phyloP scores from a whole-genome alignment of 495 filamentous ascomycete genomes.

The Bathelium albidoporum region DNA sequence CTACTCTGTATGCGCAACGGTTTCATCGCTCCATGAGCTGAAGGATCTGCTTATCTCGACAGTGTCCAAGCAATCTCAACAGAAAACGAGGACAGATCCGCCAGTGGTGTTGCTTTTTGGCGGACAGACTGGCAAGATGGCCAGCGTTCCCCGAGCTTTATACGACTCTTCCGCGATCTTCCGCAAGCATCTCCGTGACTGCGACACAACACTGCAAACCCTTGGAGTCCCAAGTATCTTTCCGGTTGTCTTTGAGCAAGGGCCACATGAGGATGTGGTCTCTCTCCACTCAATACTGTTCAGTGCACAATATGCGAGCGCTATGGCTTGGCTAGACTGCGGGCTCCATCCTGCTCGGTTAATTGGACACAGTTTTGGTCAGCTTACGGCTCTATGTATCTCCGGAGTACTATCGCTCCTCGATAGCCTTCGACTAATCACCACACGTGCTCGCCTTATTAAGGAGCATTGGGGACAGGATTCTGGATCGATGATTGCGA shows the following conservation, averaged over 20 bases:
- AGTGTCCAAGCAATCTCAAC: too few species aligned
- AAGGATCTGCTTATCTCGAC: too few species aligned
- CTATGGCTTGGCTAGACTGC: constrained; percentile 37
- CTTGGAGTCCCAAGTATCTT: not conserved
- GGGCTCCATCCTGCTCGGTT: constrained; percentile 31
- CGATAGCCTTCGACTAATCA: constrained; percentile 20
- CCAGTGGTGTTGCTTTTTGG: too few species aligned
- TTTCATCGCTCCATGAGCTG: too few species aligned
- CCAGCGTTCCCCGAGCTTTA: too few species aligned
- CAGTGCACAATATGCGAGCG: constrained; percentile 38
- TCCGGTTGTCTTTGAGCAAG: not conserved
- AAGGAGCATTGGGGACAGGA: not conserved
- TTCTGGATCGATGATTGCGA: not conserved
- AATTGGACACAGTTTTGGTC: constrained; percentile 42
- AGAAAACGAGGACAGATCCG: too few species aligned
- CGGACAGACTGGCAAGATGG: too few species aligned
- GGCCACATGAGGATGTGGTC: not conserved
- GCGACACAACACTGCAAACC: too few species aligned
- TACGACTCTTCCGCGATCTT: too few species aligned
- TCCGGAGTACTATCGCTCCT: constrained; percentile 29
- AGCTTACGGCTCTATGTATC: constrained; percentile 36
- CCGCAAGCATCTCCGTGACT: too few species aligned
- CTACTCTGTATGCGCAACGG: too few species aligned
- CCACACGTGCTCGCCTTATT: not conserved
- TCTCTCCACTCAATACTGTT: constrained; percentile 23